A percentile compares a stretch with the other conserved stretches of the same genome.
Evolutionary conservation across 306 rosid genomes (phyloP).

Genomic region (Vicia faba): DNA sequence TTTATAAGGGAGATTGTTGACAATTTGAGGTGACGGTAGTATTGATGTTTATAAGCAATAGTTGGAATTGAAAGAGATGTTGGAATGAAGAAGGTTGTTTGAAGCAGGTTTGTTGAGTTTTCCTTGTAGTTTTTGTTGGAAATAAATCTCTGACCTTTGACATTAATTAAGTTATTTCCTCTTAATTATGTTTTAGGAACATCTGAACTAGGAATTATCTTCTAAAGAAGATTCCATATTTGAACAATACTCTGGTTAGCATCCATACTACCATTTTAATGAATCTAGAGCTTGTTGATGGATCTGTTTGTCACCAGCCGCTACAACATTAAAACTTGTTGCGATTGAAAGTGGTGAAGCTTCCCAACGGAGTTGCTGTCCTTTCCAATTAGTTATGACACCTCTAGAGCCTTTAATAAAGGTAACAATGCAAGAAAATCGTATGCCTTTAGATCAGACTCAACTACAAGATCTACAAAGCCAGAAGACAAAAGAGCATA

Average conservation of each 20-base stretch:
- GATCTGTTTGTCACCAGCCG: constrained; percentile 82
- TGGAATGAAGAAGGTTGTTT: too few relatives aligned
- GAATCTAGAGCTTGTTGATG: constrained; percentile 74
- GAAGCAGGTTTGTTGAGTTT: too few relatives aligned
- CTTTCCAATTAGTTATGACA: too few relatives aligned
- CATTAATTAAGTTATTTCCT: too few relatives aligned
- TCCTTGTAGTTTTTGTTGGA: too few relatives aligned
- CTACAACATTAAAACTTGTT: constrained; percentile 78
- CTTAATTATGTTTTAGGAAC: too few relatives aligned
- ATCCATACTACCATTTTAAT: constrained; percentile 59
- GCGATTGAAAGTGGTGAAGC: constrained; percentile 71
- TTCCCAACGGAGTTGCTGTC: constrained; percentile 75
- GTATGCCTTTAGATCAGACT: constrained; percentile 94
- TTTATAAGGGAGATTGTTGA: too few relatives aligned
- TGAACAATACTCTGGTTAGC: neutral
- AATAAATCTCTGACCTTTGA: too few relatives aligned
- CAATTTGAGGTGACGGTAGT: too few relatives aligned
- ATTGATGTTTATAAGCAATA: too few relatives aligned
- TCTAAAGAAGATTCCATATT: constrained; percentile 9
- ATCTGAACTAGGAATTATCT: constrained; percentile 8
- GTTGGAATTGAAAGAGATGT: too few relatives aligned
- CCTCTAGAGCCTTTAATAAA: constrained; percentile 94
- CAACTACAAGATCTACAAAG: constrained; percentile 89
- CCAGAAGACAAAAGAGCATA: constrained; percentile 94
- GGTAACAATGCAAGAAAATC: constrained; percentile 89